Evolutionary conservation across 2,329 filamentous ascomycete species (phyloP), one percentile per base, ranked within the genome.

Genomic region (Neonectria faginata): DNA sequence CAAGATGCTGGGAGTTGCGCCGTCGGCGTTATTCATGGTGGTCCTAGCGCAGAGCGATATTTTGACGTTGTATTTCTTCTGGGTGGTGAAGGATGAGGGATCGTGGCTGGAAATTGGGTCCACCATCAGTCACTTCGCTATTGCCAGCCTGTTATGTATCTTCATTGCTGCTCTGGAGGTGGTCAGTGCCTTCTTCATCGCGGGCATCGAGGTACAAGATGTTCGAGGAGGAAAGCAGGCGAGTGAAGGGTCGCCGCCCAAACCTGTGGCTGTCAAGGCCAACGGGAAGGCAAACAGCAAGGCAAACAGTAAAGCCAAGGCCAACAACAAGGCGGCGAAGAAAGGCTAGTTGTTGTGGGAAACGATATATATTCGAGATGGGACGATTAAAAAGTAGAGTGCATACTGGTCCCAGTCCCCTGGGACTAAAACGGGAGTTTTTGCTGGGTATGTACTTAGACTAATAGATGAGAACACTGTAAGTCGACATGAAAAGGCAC

Each of bases 51-150:
- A 97, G 56, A 94, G 92, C 65, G 96, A 99, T 76, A 88, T 97
- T 54, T 85, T 98, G 77, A 98, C 96, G 3, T 84, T 99, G 57
- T 93, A 96, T 74, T 99, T 99, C 83, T 99, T 99, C 81, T 99
- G 93, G 89, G 93, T 97, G 73, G 96, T 99, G 50, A 92, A 92
- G 74, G 96, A 99, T 72, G 96, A 99, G 77, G 96, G 96, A 0
- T 96, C 92, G 22, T 99, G 96, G 96, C 81, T 99, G 64, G 96
- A 99, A 77, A 99, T 99, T 76, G 96, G 96, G 33, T 97, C 93
- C 29, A 97, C 93, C 3, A 99, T 99, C 70, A 97, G 89, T 74
- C 94, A 98, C 78, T 99, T 98, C 79, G 89, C 90, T 66, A 98
- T 99, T 80, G 95, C 94, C 18, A 97, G 93, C 78, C 78, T 93